Conservation (phyloP, 2,329 filamentous ascomycete species). For the Coleophoma cylindrospora region DNA sequence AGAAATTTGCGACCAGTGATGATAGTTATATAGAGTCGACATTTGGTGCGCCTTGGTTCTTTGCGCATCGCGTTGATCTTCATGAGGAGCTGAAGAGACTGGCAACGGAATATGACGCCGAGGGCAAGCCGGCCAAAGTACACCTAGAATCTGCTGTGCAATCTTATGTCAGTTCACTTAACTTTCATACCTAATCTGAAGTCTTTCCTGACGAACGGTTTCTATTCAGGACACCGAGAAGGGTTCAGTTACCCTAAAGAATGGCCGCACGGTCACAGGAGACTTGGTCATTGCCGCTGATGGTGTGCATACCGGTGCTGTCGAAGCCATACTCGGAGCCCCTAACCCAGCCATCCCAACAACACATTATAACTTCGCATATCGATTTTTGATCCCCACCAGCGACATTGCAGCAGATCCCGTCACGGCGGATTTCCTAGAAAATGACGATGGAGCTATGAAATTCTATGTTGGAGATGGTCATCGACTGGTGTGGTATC, state of each 20-base stretch:
- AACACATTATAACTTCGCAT: slow-evolving; percentile 23
- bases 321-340: slow-evolving; percentile 1
- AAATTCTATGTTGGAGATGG: slow-evolving; percentile 17
- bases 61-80: slow-evolving; percentile 35
- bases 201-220: too few species aligned
- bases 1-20: slow-evolving; percentile 8
- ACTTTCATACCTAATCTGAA: too few species aligned
- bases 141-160: slow-evolving; percentile 13
- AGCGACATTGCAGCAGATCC: slow-evolving; percentile 23
- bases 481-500: slow-evolving; percentile 16
- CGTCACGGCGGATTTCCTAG: slow-evolving; percentile 23
- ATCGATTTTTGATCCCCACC: slow-evolving; percentile 28
- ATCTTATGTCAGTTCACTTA: slow-evolving; percentile 15
- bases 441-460: slow-evolving; percentile 18
- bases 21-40: slow-evolving; percentile 6
- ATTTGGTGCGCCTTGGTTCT: slow-evolving; percentile 16
- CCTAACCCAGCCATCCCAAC: slow-evolving; percentile 1
- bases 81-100: slow-evolving; percentile 30
- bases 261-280: slow-evolving; percentile 24
- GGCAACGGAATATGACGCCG: slow-evolving; percentile 20
- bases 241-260: slow-evolving; percentile 19
- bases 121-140: slow-evolving; percentile 18
- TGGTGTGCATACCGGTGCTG: slow-evolving; percentile 26
- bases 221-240: background rate
- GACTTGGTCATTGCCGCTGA: slow-evolving; percentile 33